Evolutionary conservation across 2,329 filamentous ascomycete genomes (phyloP).

Genomic region (Fusarium incarnatum): DNA sequence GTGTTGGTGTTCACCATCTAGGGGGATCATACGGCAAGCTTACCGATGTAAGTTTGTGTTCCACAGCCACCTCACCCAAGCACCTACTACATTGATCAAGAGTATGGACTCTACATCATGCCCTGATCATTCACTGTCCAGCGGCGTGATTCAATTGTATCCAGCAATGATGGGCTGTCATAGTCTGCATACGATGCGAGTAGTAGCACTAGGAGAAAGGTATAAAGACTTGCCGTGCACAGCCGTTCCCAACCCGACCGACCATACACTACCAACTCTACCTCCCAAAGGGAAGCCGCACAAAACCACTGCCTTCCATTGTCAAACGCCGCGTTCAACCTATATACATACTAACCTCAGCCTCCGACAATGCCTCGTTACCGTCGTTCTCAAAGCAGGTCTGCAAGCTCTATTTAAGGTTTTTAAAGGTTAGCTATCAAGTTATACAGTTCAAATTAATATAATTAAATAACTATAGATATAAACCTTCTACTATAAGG

Average conservation of each 20-base stretch:
- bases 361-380: too few species aligned
- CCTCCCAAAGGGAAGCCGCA: fast-evolving
- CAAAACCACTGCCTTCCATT: background rate
- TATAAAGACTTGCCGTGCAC: background rate
- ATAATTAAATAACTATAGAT: too few species aligned
- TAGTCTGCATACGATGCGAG: background rate
- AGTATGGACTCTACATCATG: background rate
- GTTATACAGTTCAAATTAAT: too few species aligned
- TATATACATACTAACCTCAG: too few species aligned
- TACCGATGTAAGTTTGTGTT: fast-evolving
- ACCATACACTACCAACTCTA: background rate
- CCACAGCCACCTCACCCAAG: background rate
- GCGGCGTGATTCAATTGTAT: background rate
- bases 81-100: background rate
- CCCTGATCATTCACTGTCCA: fast-evolving
- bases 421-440: too few species aligned
- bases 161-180: background rate
- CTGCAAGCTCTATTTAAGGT: too few species aligned
- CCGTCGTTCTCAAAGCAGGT: too few species aligned
- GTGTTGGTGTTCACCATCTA: background rate
- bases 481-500: too few species aligned
- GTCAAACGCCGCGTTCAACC: background rate
- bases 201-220: fast-evolving
- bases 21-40: background rate
- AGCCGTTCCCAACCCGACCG: too few species aligned